Base-by-base conservation (phyloP, 768 basidiomycete genomes). In the Amanita subjunquillea region DNA sequence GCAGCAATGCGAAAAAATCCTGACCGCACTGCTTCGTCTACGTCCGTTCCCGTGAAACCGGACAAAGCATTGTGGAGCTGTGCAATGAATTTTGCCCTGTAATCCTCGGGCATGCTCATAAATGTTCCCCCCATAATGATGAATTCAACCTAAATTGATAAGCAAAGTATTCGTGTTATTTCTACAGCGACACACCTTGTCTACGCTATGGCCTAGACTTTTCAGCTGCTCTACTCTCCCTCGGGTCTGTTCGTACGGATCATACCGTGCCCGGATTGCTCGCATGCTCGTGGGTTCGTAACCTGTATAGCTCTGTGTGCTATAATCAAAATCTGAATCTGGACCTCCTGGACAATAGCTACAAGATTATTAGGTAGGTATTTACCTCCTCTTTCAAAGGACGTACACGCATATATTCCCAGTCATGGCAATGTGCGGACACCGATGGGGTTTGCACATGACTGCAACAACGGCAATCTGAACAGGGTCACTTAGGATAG, bases 361-460 rank as follows among this genome's bases (percentile, higher is more conserved):
- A 34, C 9, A 23, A 27, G 15, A 6, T 1, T 48, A 1, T 48
- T 34, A 40, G 45, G 25, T 0, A 32, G 12, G 15, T 38, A 39
- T 22, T 37, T 1, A 29, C 42, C 17, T n/a, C 7, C 36, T 37
- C 34, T 10, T 9, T 40, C 38, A 6, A 25, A 32, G 30, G 23
- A 71, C 87, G 57, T 67, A 95, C 85, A 99, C 96, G 70, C 96
- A 99, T 53, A 99, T 98, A 62, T 99, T 99, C 27, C 96, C 96
- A 0, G 96, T 99, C 91, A 99, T 96, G 6, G 96, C 96, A 52
- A 99, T 98, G 70, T 99, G 96, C 3, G 96, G 96, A 74, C 96
- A 99, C 50, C 96, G 81, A 74, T 99, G 96, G 1, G 96, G 96
- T 63, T 98, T 99, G 73, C 93, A 95, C 96, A 99, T 99, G n/a